Evolutionary conservation across 192 early-diverging fungal species (phyloP), one percentile per base, ranked within the genome.

Genomic region (Coemansia sp.): DNA sequence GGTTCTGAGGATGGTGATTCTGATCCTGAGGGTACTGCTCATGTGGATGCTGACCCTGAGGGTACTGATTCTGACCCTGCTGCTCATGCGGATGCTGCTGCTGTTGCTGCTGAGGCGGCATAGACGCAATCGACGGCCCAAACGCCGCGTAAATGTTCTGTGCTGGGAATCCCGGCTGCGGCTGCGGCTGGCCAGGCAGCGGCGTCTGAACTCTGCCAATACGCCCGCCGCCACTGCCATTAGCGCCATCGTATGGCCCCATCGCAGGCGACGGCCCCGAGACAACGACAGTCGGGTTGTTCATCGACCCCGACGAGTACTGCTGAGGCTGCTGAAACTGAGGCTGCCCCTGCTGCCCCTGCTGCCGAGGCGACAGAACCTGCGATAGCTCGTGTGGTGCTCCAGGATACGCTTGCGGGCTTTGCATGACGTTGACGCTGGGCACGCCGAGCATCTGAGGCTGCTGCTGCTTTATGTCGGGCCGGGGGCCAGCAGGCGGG

Each of bases 131-230:
- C 0, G 46, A 61, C 20, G 65, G 27, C 14, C 51, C 51, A 32
- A 54, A 54, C 51, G 51, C 51, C 27, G 51, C 51, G 6, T 54
- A 54, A 14, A 54, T 54, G 12, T 35, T 54, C 27, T 54, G 51
- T 14, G 51, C 51, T 8, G 51, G 51, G 5, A 70, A 51, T 7
- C 49, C 62, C 20, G 57, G 61, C 53, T 66, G 32, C 10, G 19
- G n/a, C 69, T 59, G 65, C 49, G 43, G 27, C 64, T 73, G 71
- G 2, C 76, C 76, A 8, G 76, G 76, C 70, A 78, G 56, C 3
- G 76, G 76, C 22, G 76, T 78, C 24, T 73, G 62, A 0, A 57
- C 32, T 8, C 56, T 56, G 10, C 67, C 67, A 5, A 51, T 49
- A 38, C 58, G 57, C 4, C 51, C 51, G 2, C 32, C 58, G 36